Evolutionary conservation across 805 yeast genomes (phyloP), one percentile per base, ranked within the genome.

Genomic region (Blastobotrys terrestris): DNA sequence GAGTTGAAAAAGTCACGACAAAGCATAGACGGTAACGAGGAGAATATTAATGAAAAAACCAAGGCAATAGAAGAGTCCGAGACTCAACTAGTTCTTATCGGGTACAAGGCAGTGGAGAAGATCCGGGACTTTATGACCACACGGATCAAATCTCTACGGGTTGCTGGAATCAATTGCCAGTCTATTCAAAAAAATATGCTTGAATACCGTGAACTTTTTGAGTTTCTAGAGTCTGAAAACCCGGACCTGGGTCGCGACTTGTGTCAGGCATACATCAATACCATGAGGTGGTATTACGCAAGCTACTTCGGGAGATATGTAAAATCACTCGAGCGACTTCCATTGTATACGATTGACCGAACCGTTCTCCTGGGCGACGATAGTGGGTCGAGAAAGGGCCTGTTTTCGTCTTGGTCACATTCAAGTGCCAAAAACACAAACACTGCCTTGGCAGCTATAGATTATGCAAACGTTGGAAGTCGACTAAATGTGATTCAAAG

Each of bases 281-380:
- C 98, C 2, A 91, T 94, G 87, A 75, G 79, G 61, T 94, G 99
- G 99, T 94, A 92, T 70, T 94, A 94, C 66, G 75, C 77, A 53
- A 78, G 85, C 53, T 79, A 86, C 59, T 92, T 91, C 63, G 81
- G 84, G 15, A 80, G 90, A 57, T 91, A 90, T 68, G 67, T 84
- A 40, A 79, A 83, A 55, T 81, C 95, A 0, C 68, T 91, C 49
- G 86, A 86, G 55, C 81, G 80, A 58, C 67, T 89, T 54, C 79
- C 77, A 44, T 58, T 83, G 15, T 74, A 76, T 49, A 69, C 69
- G 19, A 78, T 84, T 6, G 94, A 84, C 56, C 75, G 72, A 53
- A 73, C 73, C 46, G 74, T 75, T 49, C 74, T 85, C 1, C 69
- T 86, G 49, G 89, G 90, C 0, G 52, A 49, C 43, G 49, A 46